phyloP scores from a whole-genome alignment of 2,329 filamentous ascomycete genomes.

The Apiospora kogelbergensis region DNA sequence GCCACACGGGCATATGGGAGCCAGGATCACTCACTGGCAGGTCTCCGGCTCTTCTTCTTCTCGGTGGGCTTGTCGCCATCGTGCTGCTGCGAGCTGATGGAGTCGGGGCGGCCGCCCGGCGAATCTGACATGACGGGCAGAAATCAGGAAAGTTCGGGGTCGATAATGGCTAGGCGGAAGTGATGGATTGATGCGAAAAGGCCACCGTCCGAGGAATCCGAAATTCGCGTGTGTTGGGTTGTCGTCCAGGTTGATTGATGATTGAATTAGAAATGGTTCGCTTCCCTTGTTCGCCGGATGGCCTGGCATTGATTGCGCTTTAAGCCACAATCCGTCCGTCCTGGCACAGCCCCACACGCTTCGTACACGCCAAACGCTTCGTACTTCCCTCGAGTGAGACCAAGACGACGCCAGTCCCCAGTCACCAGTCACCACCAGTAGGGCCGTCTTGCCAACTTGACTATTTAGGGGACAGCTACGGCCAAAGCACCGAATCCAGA shows the following conservation, averaged over 20 bases:
- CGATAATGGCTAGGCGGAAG: not conserved
- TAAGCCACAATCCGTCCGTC: too few species aligned
- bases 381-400: too few species aligned
- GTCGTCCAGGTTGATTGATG: not conserved
- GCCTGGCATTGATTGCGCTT: not conserved
- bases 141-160: not conserved
- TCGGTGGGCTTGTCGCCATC: constrained; percentile 52
- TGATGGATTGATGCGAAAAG: constrained; percentile 4
- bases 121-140: constrained; percentile 45
- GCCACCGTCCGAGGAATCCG: not conserved
- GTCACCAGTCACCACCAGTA: too few species aligned
- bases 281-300: not conserved
- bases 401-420: too few species aligned
- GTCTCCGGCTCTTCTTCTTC: constrained; percentile 88
- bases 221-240: not conserved
- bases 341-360: not conserved
- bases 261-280: not conserved
- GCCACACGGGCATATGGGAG: too few species aligned
- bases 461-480: too few species aligned
- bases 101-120: constrained; percentile 48
- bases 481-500: too few species aligned
- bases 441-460: too few species aligned
- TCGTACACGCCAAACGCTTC: not conserved
- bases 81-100: constrained; percentile 50
- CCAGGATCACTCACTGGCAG: constrained; percentile 66